Evolutionary conservation across 257 asterid species (phyloP), one percentile per base, ranked within the genome.

Genomic region (Lycium ferocissimum): DNA sequence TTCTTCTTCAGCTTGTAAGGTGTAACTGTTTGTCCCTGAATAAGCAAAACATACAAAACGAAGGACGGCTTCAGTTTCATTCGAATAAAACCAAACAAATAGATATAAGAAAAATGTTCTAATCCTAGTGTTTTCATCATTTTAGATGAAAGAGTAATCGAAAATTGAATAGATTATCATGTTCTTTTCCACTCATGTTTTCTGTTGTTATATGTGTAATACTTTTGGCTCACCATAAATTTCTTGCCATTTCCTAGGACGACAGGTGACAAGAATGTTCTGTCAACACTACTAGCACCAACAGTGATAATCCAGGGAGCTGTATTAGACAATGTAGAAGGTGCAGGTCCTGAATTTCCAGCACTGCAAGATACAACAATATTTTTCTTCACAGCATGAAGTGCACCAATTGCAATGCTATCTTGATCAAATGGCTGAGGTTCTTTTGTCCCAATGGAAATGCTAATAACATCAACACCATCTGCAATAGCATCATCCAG

Each of bases 291-390:
- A 37, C 98, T 96, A 0, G 99, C 99, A 20, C 93, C 97, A 57
- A 96, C 98, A 0, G 99, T 96, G 78, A 96, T 94, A 33, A 96
- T 91, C 99, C 99, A 96, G 0, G 99, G 99, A 13, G 99, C 97
- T 2, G 94, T 82, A 76, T 96, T 96, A 0, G 97, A 88, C 88
- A 96, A 67, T 1, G 98, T 88, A 0, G 91, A 70, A 5, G 93
- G 83, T 1, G 62, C 66, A 7, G 99, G 99, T 4, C 99, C 99
- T 0, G 86, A 73, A 51, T 96, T 96, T 6, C 99, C 99, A 0
- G 97, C 99, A 70, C 99, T 96, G 83, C 97, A 91, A 0, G 97
- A 89, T 8, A 95, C 97, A 9, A 96, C 91, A 38, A 96, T 90
- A 72, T 93, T 89, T 2, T 90, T 90, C 89, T 91, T 95, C 56